Evolutionary conservation across 176 grass and related monocot genomes (phyloP), one percentile per base, ranked within the genome.

Genomic region (Raddia distichophylla): DNA sequence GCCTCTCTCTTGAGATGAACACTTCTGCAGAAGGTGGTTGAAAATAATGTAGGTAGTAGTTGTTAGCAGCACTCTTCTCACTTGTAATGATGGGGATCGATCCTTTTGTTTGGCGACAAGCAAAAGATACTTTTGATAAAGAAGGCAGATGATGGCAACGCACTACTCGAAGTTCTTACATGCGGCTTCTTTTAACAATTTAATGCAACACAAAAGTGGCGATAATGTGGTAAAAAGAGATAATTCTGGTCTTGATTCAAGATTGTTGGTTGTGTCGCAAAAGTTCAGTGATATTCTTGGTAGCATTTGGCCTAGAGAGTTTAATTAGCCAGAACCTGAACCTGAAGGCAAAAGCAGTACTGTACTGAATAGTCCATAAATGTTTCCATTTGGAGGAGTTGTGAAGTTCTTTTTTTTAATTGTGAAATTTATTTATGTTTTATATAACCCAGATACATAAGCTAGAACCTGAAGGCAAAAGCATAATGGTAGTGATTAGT

Each of bases 1-100:
- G 0, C 42, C 22, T 12, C 11, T 20, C 0, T 0, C 64, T 66
- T 59, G 34, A 35, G 10, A 37, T 6, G 5, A 72, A 74, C 15
- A 22, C 14, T 17, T 17, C 34, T 3, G 5, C 46, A 60, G 55
- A 50, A 32, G 33, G 32, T 10, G 18, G 33, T 68, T 68, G 14
- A 66, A 51, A 57, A 69, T 34, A 16, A 59, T 64, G 53, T 77
- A 75, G 82, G 58, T 67, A 18, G 32, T 77, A 18, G 32, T 77
- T 49, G 51, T 76, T 60, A 71, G 27, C 44, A 18, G 52, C 35
- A 81, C 49, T 77, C 78, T 64, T 85, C 40, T 56, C 40, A 42
- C 40, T 35, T 72, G 49, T 81, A 48, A 37, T 63, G 20, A 43
- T 3, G 10, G 7, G 14, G 7, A 13, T 22, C 54, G 7, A 13